A percentile compares a stretch with the other conserved stretches of the same genome.
Conservation (phyloP, 805 yeast species). For the Nakazawaea ernobii region DNA sequence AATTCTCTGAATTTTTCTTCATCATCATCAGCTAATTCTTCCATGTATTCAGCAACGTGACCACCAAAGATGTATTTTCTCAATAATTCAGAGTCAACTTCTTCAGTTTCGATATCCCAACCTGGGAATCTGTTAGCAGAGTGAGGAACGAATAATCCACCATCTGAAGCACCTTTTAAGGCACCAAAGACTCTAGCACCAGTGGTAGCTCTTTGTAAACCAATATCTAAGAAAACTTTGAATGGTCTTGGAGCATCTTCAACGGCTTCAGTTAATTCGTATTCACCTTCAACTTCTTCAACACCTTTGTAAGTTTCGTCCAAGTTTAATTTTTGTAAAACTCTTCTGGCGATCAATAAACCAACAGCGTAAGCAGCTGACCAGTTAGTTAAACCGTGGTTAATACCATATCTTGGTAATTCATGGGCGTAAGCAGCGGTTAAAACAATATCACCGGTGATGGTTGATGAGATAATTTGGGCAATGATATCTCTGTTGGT, state of each 20-base stretch:
- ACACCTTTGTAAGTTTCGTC: conserved; percentile 98
- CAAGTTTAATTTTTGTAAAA: conserved; percentile 93
- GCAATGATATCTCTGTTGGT: conserved; percentile 99
- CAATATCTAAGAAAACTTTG: conserved; percentile 98
- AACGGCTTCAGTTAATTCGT: conserved; percentile 95
- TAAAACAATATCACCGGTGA: conserved; percentile 93
- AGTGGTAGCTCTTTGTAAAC: conserved; percentile 99
- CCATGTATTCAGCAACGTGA: conserved; percentile 99
- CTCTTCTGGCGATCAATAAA: conserved; percentile 98
- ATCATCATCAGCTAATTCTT: conserved; percentile 99
- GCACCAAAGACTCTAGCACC: conserved; percentile 99
- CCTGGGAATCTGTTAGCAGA: conserved; percentile 99
- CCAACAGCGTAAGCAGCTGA: conserved; percentile 99
- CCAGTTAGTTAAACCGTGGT: conserved; percentile 99
- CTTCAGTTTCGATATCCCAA: conserved; percentile 98
- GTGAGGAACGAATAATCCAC: conserved; percentile 99
- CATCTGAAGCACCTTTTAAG: conserved; percentile 99
- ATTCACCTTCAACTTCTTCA: conserved; percentile 99
- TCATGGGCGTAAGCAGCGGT: conserved; percentile 99
- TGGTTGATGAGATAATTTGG: conserved; percentile 94
- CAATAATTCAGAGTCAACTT: conserved; percentile 93
- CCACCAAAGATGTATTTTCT: conserved; percentile 99
- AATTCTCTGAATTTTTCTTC: conserved; percentile 97
- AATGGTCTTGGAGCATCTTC: conserved; percentile 99
- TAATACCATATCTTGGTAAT: conserved; percentile 95